A percentile compares a stretch with the other conserved stretches of the same genome.
Evolutionary conservation across 2,329 filamentous ascomycete genomes (phyloP).

Genomic region (Penicillium rolfsii): DNA sequence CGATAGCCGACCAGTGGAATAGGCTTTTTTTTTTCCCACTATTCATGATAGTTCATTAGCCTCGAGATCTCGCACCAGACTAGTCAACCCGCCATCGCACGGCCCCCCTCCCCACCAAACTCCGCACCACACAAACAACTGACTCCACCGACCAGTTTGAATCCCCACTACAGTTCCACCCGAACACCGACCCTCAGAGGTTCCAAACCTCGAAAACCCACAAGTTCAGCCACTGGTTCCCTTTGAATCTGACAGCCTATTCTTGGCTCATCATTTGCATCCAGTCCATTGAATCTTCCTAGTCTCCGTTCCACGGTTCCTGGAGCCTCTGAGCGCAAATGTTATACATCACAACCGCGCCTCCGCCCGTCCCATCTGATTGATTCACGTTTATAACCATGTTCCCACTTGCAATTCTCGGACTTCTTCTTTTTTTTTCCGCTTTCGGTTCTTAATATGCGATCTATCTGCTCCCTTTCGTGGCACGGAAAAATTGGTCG

Average conservation of each 20-base stretch:
- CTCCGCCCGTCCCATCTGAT: conserved; percentile 1
- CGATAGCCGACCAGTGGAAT: too few species aligned
- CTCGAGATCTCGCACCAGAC: not conserved
- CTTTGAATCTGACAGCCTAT: conserved; percentile 1
- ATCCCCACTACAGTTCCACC: not conserved
- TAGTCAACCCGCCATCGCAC: not conserved
- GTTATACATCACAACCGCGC: conserved; percentile 31
- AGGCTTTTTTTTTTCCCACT: not conserved
- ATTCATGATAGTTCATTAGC: not conserved
- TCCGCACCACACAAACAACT: not conserved
- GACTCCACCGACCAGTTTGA: not conserved
- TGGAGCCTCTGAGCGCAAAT: conserved; percentile 15
- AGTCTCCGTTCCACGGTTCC: conserved; percentile 18
- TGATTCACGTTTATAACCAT: not conserved
- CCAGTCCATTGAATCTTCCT: conserved; percentile 5
- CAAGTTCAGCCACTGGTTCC: not conserved
- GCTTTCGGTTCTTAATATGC: conserved; percentile 25
- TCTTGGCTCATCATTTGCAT: not conserved
- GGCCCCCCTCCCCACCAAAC: not conserved
- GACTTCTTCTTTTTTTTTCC: not conserved
- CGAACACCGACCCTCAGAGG: not conserved
- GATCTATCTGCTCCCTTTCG: conserved; percentile 22
- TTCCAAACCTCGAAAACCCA: not conserved
- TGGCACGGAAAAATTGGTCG: too few species aligned
- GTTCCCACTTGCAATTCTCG: not conserved